Percentiles rank a stretch among this genome's conserved stretches.
These are phyloP conservation scores for Suillus occidentalis DNA, from an alignment of 768 basidiomycete genomes.

Conservation along the genomic window DNA sequence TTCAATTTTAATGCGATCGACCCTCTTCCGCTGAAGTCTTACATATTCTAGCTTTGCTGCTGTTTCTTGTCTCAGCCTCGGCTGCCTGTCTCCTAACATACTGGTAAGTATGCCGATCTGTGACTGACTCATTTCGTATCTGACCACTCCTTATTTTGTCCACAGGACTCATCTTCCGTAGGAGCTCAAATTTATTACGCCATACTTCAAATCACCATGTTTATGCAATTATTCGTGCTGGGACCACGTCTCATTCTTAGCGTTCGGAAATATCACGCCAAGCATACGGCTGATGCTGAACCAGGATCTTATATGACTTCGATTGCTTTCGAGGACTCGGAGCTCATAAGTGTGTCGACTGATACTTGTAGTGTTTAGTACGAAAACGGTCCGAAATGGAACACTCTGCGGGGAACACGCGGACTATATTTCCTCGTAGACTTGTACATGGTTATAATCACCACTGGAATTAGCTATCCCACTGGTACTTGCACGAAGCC, in stretches of 20 bases:
- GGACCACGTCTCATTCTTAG: not conserved
- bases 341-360: not conserved
- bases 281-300: not conserved
- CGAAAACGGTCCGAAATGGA: not conserved
- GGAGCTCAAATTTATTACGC: not conserved
- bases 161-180: not conserved
- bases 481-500: not conserved
- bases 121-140: not conserved
- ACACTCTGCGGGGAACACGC: not conserved
- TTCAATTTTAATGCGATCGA: not conserved
- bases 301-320: not conserved
- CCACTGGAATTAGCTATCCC: not conserved
- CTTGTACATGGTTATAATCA: not conserved
- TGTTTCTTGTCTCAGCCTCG: not conserved
- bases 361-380: not conserved
- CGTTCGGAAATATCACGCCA: not conserved
- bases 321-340: not conserved
- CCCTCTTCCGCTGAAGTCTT: not conserved
- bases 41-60: not conserved
- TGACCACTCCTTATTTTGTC: not conserved
- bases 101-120: not conserved
- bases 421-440: not conserved
- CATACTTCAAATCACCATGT: not conserved
- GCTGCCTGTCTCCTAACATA: not conserved
- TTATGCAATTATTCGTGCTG: not conserved